phyloP scores from a whole-genome alignment of 208 protist genomes.

The Wallacemonas sp. region DNA sequence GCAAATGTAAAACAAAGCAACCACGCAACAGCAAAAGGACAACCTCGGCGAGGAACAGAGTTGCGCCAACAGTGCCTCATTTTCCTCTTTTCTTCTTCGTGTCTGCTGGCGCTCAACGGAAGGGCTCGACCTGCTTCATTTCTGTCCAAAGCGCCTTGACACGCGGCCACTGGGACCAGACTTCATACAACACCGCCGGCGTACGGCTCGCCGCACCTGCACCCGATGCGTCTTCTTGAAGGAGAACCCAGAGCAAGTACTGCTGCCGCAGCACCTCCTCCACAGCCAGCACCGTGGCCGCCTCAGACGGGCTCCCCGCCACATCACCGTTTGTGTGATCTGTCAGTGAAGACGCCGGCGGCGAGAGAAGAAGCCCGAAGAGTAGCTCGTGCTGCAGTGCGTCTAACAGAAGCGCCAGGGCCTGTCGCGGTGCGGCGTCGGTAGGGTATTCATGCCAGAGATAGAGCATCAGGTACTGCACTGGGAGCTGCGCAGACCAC shows the following conservation, averaged over 20 bases:
- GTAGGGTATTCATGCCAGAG: constrained; percentile 12
- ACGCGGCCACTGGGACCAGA: constrained; percentile 19
- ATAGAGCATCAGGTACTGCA: constrained; percentile 9
- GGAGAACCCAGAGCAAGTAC: constrained; percentile 12
- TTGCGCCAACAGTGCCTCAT: not conserved
- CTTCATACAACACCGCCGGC: not conserved
- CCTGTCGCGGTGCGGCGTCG: constrained; percentile 20
- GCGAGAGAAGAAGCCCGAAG: constrained; percentile 5
- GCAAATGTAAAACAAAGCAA: constrained; percentile 1
- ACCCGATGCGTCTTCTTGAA: not conserved
- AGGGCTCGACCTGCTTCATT: not conserved
- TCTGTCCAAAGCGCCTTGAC: not conserved
- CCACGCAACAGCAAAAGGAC: not conserved
- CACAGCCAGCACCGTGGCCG: constrained; percentile 6
- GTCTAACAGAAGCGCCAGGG: constrained; percentile 20
- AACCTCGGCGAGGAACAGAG: too few species aligned
- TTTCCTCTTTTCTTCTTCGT: constrained; percentile 7
- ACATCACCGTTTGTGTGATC: too few species aligned
- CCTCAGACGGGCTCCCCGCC: not conserved
- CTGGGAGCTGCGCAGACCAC: not conserved
- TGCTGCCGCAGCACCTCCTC: constrained; percentile 18
- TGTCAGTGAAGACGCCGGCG: too few species aligned
- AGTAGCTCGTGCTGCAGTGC: constrained; percentile 12
- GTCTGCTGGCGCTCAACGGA: not conserved
- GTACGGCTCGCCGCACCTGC: not conserved